Base-by-base conservation (phyloP, 2,329 filamentous ascomycete genomes). In the Penicillium hesseltinei region DNA sequence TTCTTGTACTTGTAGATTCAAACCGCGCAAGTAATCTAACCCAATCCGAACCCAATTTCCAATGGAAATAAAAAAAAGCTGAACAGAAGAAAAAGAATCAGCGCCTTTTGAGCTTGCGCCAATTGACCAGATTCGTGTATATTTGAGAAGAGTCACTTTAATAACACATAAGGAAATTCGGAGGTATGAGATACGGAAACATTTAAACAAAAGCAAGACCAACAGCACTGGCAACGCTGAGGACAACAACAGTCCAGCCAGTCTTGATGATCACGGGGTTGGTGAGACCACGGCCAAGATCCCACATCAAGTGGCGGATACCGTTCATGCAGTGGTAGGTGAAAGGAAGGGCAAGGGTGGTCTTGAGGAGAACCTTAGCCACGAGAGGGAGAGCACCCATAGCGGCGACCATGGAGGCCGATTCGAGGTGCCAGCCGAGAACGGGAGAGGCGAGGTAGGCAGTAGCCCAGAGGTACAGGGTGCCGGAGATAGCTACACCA, bases 401-500 rank as follows among this genome's bases (percentile, higher is more conserved):
- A 25, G 82, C 80, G 35, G 86, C 86, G 8, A 85, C 86, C 68
- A 90, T 73, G 23, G 80, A 82, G 23, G 83, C 82, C 29, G 80
- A 84, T 73, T 88, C 87, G 51, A 90, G 74, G 71, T 90, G 85
- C 82, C 84, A 87, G 63, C 88, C 92, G 54, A 91, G 76, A 43
- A 89, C 77, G 5, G 92, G 92, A 0, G 91, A 87, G 63, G 84
- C 84, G 60, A 96, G 88, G 82, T 97, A 97, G 54, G 88, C 85
- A 64, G 86, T 77, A 62, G 89, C 87, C 81, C 91, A 96, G 73
- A 85, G 76, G 83, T 97, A 97, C 62, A 96, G 82, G 49, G 81
- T 77, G 63, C 88, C 90, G 59, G 87, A 88, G 65, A 95, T 82
- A 59, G 82, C 76, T 71, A 82, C 78, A 69, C 91, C 92, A n/a